Percentiles rank a stretch among this genome's conserved stretches.
Conservation (phyloP, 495 filamentous ascomycete species). For the Aspergillus homomorphus region DNA sequence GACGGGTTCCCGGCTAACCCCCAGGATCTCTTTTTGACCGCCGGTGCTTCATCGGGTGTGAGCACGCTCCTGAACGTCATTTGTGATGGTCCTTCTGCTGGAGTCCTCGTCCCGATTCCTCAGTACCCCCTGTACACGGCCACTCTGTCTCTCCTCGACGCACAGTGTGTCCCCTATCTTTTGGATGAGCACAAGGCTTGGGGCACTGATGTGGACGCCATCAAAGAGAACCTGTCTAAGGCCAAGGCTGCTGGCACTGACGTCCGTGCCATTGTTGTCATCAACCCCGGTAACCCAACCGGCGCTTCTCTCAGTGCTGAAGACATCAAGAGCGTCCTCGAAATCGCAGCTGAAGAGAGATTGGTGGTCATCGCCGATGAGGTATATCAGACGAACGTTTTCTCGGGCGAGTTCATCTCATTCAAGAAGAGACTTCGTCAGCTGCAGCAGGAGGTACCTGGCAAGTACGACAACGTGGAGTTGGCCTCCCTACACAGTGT, state of each 20-base stretch:
- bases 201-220: slow-evolving; percentile 79
- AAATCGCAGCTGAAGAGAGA: slow-evolving; percentile 80
- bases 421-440: slow-evolving; percentile 89
- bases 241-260: slow-evolving; percentile 75
- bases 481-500: slow-evolving; percentile 81
- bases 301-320: slow-evolving; percentile 75
- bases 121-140: slow-evolving; percentile 98
- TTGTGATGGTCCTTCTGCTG: slow-evolving; percentile 72
- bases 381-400: slow-evolving; percentile 99
- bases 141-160: slow-evolving; percentile 80
- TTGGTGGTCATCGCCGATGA: slow-evolving; percentile 92
- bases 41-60: slow-evolving; percentile 89
- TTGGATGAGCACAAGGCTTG: slow-evolving; percentile 81
- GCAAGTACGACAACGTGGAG: slow-evolving; percentile 80
- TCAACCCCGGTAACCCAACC: slow-evolving; percentile 98
- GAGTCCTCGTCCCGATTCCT: slow-evolving; percentile 90
- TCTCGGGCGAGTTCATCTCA: slow-evolving; percentile 84
- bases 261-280: slow-evolving; percentile 88
- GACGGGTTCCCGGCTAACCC: slow-evolving; percentile 83
- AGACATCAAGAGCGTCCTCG: slow-evolving; percentile 77
- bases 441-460: slow-evolving; percentile 69
- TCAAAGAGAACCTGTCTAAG: slow-evolving; percentile 64
- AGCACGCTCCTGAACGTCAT: slow-evolving; percentile 89
- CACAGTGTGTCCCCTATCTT: slow-evolving; percentile 85
- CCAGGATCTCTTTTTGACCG: slow-evolving; percentile 78